Conservation (phyloP, 345 rosid species). For the Iberis pinnata region DNA sequence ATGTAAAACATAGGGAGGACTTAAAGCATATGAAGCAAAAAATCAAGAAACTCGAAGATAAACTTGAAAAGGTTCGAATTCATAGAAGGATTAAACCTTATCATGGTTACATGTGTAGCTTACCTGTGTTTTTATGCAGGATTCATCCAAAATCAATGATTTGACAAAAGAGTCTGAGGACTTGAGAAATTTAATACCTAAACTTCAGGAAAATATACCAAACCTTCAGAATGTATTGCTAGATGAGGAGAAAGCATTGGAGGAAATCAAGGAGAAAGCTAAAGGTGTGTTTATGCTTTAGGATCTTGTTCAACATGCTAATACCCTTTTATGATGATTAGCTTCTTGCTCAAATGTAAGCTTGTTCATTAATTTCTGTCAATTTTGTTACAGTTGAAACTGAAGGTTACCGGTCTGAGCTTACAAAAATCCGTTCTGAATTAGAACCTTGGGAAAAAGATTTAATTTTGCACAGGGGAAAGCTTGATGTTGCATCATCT, state of each 20-base stretch:
- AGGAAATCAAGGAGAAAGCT: conserved; percentile 65
- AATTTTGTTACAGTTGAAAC: conserved; percentile 60
- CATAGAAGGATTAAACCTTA: conserved; percentile 5
- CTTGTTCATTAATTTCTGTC: conserved; percentile 18
- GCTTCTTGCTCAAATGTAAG: not conserved
- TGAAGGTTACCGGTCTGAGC: conserved; percentile 73
- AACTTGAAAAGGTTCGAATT: conserved; percentile 59
- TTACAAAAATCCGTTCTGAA: conserved; percentile 68
- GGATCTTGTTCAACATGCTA: conserved; percentile 19
- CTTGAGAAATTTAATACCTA: conserved; percentile 57
- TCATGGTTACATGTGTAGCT: conserved; percentile 21
- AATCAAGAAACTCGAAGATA: conserved; percentile 87
- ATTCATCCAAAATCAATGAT: conserved; percentile 53
- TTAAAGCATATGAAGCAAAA: conserved; percentile 90
- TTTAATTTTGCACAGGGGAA: conserved; percentile 80
- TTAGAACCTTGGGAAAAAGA: conserved; percentile 93
- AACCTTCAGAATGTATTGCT: conserved; percentile 55
- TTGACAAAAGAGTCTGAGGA: conserved; percentile 59
- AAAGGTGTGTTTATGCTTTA: conserved; percentile 48
- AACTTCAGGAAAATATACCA: conserved; percentile 71
- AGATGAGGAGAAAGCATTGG: conserved; percentile 68
- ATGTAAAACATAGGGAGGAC: conserved; percentile 85
- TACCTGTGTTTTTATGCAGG: conserved; percentile 43
- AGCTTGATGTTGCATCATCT: conserved; percentile 77
- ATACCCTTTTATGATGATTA: not conserved